phyloP scores from a whole-genome alignment of 768 basidiomycete species.

The Mrakia hoshinonis region DNA sequence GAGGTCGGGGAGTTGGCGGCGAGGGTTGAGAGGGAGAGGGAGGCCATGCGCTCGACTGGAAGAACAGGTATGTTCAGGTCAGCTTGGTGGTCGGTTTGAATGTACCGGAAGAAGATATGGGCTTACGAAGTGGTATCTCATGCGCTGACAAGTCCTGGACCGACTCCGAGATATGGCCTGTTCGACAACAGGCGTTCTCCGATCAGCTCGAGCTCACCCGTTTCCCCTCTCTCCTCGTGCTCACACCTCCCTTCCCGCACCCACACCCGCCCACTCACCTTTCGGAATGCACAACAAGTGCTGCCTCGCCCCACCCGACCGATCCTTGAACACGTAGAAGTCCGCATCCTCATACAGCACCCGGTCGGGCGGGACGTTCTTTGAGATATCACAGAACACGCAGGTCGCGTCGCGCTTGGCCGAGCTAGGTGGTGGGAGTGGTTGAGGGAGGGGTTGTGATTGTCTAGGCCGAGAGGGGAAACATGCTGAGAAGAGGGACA shows the following conservation, averaged over 20 bases:
- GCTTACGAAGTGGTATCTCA: constrained; percentile 11
- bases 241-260: neutral
- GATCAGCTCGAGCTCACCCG: neutral
- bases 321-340: constrained; percentile 17
- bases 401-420: neutral
- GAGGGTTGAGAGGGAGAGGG: constrained; percentile 7
- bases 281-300: constrained; percentile 19
- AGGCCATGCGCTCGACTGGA: constrained; percentile 10
- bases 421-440: neutral
- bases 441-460: neutral
- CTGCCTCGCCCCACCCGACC: constrained; percentile 1
- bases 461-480: constrained; percentile 1
- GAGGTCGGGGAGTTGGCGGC: neutral
- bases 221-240: neutral
- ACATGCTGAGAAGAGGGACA: constrained; percentile 13
- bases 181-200: neutral
- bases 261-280: neutral
- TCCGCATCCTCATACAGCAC: neutral
- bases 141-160: neutral
- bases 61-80: no score
- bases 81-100: neutral
- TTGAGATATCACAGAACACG: constrained; percentile 10
- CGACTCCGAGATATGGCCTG: neutral
- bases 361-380: neutral
- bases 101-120: neutral